A percentile compares a stretch with the other conserved stretches of the same genome.
Evolutionary conservation across 2,329 filamentous ascomycete genomes (phyloP).

Genomic region (Lasiodiplodia sp.): DNA sequence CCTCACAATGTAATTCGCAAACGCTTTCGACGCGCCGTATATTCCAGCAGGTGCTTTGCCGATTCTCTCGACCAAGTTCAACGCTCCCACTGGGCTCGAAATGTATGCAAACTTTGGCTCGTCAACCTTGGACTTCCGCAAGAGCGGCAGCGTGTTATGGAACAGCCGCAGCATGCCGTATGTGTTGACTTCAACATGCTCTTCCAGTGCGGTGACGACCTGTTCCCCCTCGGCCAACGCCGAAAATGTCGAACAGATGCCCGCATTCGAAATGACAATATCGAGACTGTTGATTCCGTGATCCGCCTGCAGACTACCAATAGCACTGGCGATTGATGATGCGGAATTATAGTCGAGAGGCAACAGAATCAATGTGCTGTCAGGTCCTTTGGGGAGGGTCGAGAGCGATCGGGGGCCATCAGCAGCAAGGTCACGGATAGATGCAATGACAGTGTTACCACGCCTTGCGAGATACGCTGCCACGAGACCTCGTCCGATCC

Average conservation of each 20-base stretch:
- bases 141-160: constrained; percentile 8
- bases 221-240: background rate
- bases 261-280: constrained; percentile 45
- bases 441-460: constrained; percentile 5
- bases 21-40: constrained; percentile 10
- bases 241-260: constrained; percentile 48
- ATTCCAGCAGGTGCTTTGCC: background rate
- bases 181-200: constrained; percentile 6
- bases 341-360: background rate
- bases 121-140: background rate
- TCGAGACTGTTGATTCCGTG: constrained; percentile 32
- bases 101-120: constrained; percentile 8
- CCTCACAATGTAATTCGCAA: background rate
- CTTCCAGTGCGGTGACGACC: background rate
- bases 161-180: background rate
- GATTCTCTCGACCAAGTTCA: constrained; percentile 1
- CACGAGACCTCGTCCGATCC: constrained; percentile 7
- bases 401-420: background rate
- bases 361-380: background rate
- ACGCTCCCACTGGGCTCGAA: background rate
- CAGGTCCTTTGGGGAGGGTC: background rate
- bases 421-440: background rate
- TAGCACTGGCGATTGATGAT: background rate
- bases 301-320: background rate
- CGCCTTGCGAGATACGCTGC: constrained; percentile 8